Evolutionary conservation across 2,329 filamentous ascomycete genomes (phyloP).

Genomic region (Westerdykella aurantiaca): DNA sequence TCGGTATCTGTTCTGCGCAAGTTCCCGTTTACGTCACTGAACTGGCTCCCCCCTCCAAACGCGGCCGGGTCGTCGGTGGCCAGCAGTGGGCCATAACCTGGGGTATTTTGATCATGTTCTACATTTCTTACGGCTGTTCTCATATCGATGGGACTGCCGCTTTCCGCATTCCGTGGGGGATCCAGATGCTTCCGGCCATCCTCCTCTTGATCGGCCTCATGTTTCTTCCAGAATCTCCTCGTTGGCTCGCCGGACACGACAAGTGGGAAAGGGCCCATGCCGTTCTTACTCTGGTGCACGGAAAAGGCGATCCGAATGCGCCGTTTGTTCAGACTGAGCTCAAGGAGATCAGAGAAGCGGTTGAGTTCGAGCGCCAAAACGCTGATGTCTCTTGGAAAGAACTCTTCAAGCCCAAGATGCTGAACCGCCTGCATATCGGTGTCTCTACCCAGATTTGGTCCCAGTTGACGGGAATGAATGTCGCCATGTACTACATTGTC

Average conservation of each 20-base stretch:
- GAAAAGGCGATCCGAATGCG: constrained; percentile 56
- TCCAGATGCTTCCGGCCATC: constrained; percentile 36
- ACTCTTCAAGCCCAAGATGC: constrained; percentile 66
- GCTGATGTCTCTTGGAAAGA: constrained; percentile 65
- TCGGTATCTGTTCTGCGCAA: constrained; percentile 67
- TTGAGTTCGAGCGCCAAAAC: constrained; percentile 67
- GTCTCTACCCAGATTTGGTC: constrained; percentile 71
- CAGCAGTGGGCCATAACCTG: constrained; percentile 73
- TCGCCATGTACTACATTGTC: constrained; percentile 49
- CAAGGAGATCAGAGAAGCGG: constrained; percentile 65
- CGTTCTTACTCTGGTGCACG: constrained; percentile 42
- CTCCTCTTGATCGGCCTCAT: constrained; percentile 45
- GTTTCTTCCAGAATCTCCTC: constrained; percentile 43
- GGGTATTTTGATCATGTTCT: constrained; percentile 43
- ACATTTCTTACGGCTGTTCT: constrained; percentile 34
- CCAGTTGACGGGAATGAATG: constrained; percentile 72
- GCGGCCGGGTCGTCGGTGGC: constrained; percentile 62
- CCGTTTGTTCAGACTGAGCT: constrained; percentile 64
- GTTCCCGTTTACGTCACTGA: constrained; percentile 66
- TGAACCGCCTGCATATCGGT: constrained; percentile 66
- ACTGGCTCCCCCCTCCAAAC: constrained; percentile 52
- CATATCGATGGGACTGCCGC: constrained; percentile 28
- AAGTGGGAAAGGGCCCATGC: constrained; percentile 41
- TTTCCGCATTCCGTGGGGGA: constrained; percentile 36
- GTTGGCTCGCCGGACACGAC: constrained; percentile 44